These are phyloP conservation scores for Phytophthora sojae DNA, from an alignment of 352 stramenopile genomes.

Conservation along the genomic window DNA sequence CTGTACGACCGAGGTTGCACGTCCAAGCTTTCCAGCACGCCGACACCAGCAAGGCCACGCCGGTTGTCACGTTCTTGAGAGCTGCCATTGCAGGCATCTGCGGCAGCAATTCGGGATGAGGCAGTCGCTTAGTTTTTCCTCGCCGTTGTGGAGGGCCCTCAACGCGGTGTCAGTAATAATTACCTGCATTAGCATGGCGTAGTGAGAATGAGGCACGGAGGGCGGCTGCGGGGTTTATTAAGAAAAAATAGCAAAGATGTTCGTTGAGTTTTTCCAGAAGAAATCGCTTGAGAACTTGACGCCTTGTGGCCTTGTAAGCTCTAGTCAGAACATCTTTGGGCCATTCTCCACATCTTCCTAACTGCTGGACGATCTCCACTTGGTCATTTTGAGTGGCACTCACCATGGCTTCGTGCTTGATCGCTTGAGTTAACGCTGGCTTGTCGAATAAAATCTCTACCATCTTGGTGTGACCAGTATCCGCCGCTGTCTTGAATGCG, in stretches of 20 bases:
- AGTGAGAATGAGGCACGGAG: no score
- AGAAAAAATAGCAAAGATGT: not conserved
- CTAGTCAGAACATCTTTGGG: not conserved
- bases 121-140: no score
- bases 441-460: not conserved
- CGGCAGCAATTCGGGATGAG: no score
- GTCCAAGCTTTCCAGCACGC: not conserved
- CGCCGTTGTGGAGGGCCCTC: no score
- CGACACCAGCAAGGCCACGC: no score
- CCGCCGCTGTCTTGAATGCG: not conserved
- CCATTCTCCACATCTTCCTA: not conserved
- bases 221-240: no score
- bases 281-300: not conserved
- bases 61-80: no score
- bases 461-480: not conserved
- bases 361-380: not conserved
- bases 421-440: not conserved
- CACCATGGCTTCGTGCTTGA: not conserved
- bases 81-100: no score
- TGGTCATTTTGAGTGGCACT: not conserved
- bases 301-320: not conserved
- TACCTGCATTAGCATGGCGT: no score
- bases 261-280: not conserved
- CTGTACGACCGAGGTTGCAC: not conserved
- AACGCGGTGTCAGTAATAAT: no score